Base-by-base conservation (phyloP, 2,329 filamentous ascomycete genomes). In the Stagonosporopsis cucurbitacearum region DNA sequence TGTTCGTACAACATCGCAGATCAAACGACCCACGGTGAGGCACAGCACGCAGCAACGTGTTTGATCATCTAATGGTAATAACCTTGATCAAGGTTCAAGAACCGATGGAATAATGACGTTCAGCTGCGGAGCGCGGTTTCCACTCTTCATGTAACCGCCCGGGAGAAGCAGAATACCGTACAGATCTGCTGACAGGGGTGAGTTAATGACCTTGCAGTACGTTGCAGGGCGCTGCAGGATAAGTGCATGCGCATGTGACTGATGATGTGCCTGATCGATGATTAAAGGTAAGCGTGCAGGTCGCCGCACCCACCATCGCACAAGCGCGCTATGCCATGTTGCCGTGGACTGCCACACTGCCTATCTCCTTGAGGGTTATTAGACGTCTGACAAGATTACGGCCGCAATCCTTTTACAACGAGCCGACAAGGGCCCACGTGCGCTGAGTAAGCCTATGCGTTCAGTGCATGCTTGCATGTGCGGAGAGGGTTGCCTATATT, bases 171-270 rank as follows among this genome's bases (percentile, higher is more conserved):
- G 50, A 35, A 48, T 58, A 60, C 58, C 46, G 58, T 48, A 54
- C 49, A 44, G 63, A 67, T 67, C 65, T 65, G 60, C 60, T 54
- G 51, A 26, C 64, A 65, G 49, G 64, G 64, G 54, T 61, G 12
- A n/a, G 40, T 23, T 8, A 50, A 39, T 37, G 25, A 48, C 37
- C 43, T 47, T 48, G 43, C 53, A 58, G 30, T 23, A 55, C 45
- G 41, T 50, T 48, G 55, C 55, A 57, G 46, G 48, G 54, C 33
- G 47, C 9, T 26, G 25, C 58, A 56, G 41, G 46, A 57, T 30
- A 23, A 37, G 43, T 57, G 60, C 58, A 65, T 62, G 62, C 49
- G 59, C 62, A 65, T 69, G 66, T 71, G 68, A 69, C 58, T 54
- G 12, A 50, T 43, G 58, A 59, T 60, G 58, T 62, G 60, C 61